Percentiles rank a stretch among this genome's conserved stretches.
Conservation (phyloP, 1,139 yeast genomes). For the Nakaseomyces kungkrabaensis region DNA sequence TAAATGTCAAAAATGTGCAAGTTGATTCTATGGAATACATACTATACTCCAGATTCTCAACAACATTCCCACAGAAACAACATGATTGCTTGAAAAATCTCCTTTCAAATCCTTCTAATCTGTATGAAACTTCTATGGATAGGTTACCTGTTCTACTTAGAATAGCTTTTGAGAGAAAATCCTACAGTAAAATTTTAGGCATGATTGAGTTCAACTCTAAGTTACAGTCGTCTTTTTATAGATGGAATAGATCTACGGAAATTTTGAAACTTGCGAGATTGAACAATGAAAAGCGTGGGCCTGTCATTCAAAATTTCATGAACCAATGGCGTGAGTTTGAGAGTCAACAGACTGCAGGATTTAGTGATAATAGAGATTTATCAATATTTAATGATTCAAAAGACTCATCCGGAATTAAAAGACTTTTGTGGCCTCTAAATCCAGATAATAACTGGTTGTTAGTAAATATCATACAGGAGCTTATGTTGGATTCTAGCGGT, state of each 20-base stretch:
- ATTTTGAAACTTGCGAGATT: conserved; percentile 19
- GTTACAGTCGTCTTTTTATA: conserved; percentile 15
- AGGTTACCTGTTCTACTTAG: conserved; percentile 20
- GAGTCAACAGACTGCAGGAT: neutral
- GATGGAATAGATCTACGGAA: conserved; percentile 20
- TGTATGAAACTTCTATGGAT: conserved; percentile 17
- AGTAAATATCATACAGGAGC: conserved; percentile 14
- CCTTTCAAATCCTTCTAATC: conserved; percentile 10
- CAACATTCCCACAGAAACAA: conserved; percentile 32
- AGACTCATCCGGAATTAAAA: conserved; percentile 7
- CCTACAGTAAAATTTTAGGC: conserved; percentile 25
- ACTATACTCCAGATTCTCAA: conserved; percentile 39
- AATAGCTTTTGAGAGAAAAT: conserved; percentile 22
- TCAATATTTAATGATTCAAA: conserved; percentile 10
- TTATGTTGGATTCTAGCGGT: conserved; percentile 20
- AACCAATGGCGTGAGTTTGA: conserved; percentile 8
- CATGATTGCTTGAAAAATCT: conserved; percentile 15
- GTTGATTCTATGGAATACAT: conserved; percentile 62
- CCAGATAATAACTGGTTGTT: conserved; percentile 12
- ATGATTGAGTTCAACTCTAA: conserved; percentile 21
- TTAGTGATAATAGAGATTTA: conserved; percentile 26
- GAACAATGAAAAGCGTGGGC: conserved; percentile 23
- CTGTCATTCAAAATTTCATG: conserved; percentile 11
- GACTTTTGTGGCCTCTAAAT: conserved; percentile 12
- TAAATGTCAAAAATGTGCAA: conserved; percentile 70